phyloP scores from a whole-genome alignment of 805 yeast species.

The Myxozyma mucilagina region DNA sequence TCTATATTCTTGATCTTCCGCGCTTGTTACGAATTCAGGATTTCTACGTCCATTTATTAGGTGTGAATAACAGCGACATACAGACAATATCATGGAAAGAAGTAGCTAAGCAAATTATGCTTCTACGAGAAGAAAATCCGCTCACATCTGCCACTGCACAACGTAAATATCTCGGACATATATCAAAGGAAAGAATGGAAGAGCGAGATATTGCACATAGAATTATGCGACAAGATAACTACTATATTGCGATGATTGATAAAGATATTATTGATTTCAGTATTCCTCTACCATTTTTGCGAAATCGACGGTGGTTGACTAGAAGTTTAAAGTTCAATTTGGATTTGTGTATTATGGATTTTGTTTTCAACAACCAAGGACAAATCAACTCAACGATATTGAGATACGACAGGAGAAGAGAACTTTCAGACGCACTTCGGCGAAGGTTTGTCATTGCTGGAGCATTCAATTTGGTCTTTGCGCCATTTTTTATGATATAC shows the following conservation, averaged over 20 bases:
- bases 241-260: conserved; percentile 84
- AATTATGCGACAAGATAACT: conserved; percentile 93
- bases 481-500: conserved; percentile 85
- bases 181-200: conserved; percentile 72
- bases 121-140: conserved; percentile 78
- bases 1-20: conserved; percentile 58
- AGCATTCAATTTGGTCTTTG: conserved; percentile 70
- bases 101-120: conserved; percentile 73
- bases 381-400: conserved; percentile 72
- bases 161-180: conserved; percentile 34
- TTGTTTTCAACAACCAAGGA: conserved; percentile 78
- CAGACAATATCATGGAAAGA: conserved; percentile 93
- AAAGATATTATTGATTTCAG: conserved; percentile 70
- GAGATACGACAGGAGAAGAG: conserved; percentile 67
- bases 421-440: conserved; percentile 61
- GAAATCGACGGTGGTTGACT: conserved; percentile 55
- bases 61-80: conserved; percentile 71
- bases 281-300: conserved; percentile 53
- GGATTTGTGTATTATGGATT: conserved; percentile 82
- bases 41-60: conserved; percentile 71
- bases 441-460: conserved; percentile 88
- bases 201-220: conserved; percentile 95
- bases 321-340: conserved; percentile 94
- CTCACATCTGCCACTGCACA: conserved; percentile 47
- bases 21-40: conserved; percentile 71